Conservation (phyloP, 2,329 filamentous ascomycete species). For the Penicillium sclerotiorum region DNA sequence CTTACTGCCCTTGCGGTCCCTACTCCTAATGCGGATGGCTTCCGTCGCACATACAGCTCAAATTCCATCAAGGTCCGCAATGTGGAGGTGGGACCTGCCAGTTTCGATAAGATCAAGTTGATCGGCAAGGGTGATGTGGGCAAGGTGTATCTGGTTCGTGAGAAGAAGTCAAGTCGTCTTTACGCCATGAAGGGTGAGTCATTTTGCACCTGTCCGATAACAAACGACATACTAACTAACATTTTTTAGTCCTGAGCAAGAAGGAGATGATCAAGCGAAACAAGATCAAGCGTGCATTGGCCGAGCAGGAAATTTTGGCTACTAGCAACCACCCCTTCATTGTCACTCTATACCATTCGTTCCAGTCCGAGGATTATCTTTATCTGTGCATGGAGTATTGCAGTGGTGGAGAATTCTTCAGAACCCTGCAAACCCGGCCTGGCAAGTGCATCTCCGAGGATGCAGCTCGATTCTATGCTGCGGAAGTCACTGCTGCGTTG, state of each 20-base stretch:
- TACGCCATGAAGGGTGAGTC: constrained; percentile 96
- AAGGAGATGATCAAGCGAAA: constrained; percentile 99
- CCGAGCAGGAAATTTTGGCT: constrained; percentile 95
- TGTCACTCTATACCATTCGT: constrained; percentile 96
- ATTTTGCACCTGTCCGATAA: neutral
- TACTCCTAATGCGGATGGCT: constrained; percentile 60
- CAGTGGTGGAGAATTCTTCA: constrained; percentile 97
- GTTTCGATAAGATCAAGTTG: constrained; percentile 99
- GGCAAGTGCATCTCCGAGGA: constrained; percentile 98
- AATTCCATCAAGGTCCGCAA: constrained; percentile 99
- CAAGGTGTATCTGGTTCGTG: constrained; percentile 94
- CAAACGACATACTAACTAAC: constrained; percentile 38
- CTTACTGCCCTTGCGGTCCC: constrained; percentile 41
- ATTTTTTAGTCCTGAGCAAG: constrained; percentile 81
- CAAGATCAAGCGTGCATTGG: constrained; percentile 97
- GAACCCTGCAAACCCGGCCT: constrained; percentile 87
- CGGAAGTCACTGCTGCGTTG: constrained; percentile 92
- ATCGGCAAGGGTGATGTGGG: constrained; percentile 98
- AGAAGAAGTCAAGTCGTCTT: constrained; percentile 93
- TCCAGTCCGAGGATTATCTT: constrained; percentile 97
- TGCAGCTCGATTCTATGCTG: constrained; percentile 94
- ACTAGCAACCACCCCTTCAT: constrained; percentile 99
- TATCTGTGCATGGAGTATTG: constrained; percentile 99
- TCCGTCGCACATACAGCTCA: constrained; percentile 94
- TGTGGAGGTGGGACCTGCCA: constrained; percentile 91